Evolutionary conservation across 2,329 filamentous ascomycete species (phyloP).

Genomic region (Zelopaecilomyces penicillatus): DNA sequence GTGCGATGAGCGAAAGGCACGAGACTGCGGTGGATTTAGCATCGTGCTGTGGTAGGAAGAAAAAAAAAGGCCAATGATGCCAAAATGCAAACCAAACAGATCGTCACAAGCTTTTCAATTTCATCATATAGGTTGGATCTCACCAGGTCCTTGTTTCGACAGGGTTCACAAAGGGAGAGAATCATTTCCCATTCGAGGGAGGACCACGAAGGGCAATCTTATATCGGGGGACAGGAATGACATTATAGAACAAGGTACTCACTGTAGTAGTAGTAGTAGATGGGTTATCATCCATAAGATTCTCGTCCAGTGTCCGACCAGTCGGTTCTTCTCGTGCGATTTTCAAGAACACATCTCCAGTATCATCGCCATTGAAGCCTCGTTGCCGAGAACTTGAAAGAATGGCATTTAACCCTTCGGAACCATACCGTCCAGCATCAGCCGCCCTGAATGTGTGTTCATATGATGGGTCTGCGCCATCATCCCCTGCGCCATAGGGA

Average conservation of each 20-base stretch:
- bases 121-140: too few species aligned
- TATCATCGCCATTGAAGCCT: constrained; percentile 39
- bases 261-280: too few species aligned
- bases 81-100: too few species aligned
- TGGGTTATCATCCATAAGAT: constrained; percentile 8
- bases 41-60: too few species aligned
- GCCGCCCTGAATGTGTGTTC: constrained; percentile 44
- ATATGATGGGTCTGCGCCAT: constrained; percentile 34
- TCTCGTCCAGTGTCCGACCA: constrained; percentile 28
- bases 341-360: constrained; percentile 49
- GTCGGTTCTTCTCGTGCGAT: constrained; percentile 47
- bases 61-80: too few species aligned
- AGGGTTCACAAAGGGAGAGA: too few species aligned
- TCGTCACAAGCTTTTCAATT: too few species aligned
- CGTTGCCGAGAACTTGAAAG: constrained; percentile 29
- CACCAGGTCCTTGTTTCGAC: too few species aligned
- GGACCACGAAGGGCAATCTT: too few species aligned
- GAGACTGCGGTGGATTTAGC: constrained; percentile 31
- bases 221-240: too few species aligned
- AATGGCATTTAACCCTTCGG: constrained; percentile 8
- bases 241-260: too few species aligned
- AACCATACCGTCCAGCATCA: constrained; percentile 30
- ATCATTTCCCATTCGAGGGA: too few species aligned
- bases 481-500: constrained; percentile 36
- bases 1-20: constrained; percentile 36